phyloP scores from a whole-genome alignment of 2,329 filamentous ascomycete genomes.

The Colletotrichum graminicola region DNA sequence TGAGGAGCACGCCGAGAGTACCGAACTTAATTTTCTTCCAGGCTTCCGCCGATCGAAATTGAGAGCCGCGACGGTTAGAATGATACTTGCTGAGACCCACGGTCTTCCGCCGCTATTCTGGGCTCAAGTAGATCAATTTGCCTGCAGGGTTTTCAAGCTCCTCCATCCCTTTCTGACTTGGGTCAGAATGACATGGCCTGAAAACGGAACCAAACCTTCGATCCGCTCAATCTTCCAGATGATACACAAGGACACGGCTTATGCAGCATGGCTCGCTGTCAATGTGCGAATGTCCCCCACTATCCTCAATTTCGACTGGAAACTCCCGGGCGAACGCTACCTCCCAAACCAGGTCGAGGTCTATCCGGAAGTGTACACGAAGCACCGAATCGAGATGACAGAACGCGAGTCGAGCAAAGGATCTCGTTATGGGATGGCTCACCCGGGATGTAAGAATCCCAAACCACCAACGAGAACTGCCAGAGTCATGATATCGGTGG shows the following conservation, averaged over 20 bases:
- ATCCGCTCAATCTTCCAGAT: conserved; percentile 23
- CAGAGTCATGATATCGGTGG: conserved; percentile 51
- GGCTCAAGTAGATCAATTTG: conserved; percentile 48
- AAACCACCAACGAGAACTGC: conserved; percentile 26
- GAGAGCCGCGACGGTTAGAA: conserved; percentile 45
- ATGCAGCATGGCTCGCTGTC: conserved; percentile 50
- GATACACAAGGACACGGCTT: conserved; percentile 49
- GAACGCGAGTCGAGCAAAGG: not conserved
- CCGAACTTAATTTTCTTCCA: conserved; percentile 37
- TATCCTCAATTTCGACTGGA: conserved; percentile 46
- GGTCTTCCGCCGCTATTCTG: conserved; percentile 48
- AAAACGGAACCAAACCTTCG: not conserved
- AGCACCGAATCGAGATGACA: conserved; percentile 29
- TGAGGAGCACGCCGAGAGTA: not conserved
- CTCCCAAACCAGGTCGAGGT: conserved; percentile 44
- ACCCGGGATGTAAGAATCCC: not conserved
- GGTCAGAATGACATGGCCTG: conserved; percentile 33
- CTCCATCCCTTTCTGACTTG: conserved; percentile 46
- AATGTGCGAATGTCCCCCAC: conserved; percentile 46
- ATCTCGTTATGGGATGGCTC: not conserved
- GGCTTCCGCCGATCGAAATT: conserved; percentile 49
- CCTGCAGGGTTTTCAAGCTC: conserved; percentile 44
- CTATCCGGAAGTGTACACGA: conserved; percentile 42
- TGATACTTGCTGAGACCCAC: conserved; percentile 44
- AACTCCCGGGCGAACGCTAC: conserved; percentile 47